Evolutionary conservation across 2,329 filamentous ascomycete species (phyloP).

Genomic region (Coleophoma cylindrospora): DNA sequence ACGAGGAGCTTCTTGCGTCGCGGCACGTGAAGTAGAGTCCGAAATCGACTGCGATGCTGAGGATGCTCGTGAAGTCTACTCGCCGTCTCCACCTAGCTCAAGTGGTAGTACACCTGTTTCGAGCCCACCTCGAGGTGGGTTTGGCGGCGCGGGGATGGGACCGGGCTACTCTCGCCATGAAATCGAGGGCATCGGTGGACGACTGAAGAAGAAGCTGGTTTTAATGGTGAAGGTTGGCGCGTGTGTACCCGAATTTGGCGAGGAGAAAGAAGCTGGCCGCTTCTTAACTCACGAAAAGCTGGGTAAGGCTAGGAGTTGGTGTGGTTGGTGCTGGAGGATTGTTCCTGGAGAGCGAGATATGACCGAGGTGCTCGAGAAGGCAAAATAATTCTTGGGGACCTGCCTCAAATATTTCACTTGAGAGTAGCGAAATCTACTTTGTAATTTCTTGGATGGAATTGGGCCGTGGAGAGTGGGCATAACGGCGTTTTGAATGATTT

Average conservation of each 20-base stretch:
- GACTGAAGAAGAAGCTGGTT: slow-evolving; percentile 84
- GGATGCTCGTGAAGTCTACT: slow-evolving; percentile 43
- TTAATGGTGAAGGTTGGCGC: slow-evolving; percentile 76
- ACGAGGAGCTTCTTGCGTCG: slow-evolving; percentile 70
- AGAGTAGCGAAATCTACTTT: no score
- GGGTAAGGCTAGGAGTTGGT: slow-evolving; percentile 74
- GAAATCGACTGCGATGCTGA: slow-evolving; percentile 84
- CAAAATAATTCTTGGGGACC: no score
- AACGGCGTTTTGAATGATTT: no score
- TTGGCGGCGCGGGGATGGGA: slow-evolving; percentile 39
- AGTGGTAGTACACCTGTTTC: slow-evolving; percentile 9
- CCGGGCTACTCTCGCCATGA: slow-evolving; percentile 82
- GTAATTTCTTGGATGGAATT: no score
- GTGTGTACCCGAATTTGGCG: slow-evolving; percentile 80
- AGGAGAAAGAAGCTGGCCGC: slow-evolving; percentile 62
- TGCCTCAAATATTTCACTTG: no score
- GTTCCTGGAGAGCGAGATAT: slow-evolving; percentile 53
- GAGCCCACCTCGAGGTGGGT: slow-evolving; percentile 11
- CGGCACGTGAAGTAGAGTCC: slow-evolving; percentile 70
- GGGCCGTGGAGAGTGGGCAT: no score
- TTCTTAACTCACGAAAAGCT: slow-evolving; percentile 67
- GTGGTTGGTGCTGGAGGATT: slow-evolving; percentile 82
- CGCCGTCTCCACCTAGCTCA: slow-evolving; percentile 10
- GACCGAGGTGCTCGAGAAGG: slow-evolving; percentile 1
- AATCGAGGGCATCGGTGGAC: slow-evolving; percentile 84